Base-by-base conservation (phyloP, 768 basidiomycete species). In the Mycena indigotica region DNA sequence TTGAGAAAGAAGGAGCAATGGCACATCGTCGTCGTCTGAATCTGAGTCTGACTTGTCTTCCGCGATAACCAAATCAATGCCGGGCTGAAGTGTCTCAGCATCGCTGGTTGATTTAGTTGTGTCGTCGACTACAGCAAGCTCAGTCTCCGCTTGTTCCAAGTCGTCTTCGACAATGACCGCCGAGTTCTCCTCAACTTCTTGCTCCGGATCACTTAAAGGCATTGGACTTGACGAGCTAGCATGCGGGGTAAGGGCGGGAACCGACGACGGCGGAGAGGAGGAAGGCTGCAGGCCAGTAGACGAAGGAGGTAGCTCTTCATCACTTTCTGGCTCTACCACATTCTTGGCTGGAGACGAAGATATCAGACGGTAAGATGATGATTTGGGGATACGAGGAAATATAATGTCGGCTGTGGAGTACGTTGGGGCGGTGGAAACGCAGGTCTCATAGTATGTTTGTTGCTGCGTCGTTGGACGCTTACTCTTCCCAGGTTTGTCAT, bases 391-490 rank as follows among this genome's bases (percentile, higher is more conserved):
- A 1, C 88, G 87, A 50, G 89, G 89, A 69, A 91, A 91, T 29
- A 91, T 83, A 28, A 89, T 77, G 28, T 88, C 89, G 6, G 85
- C 78, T 4, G 86, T 79, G 4, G 79, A 50, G 19, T 67, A 73
- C 12, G 66, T 66, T 52, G 81, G 80, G 16, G 77, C 75, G 56
- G 78, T 76, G 12, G 75, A 66, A 41, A 81, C 56, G 56, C 84
- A 85, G 35, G 78, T 82, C 50, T 84, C 83, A 66, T 89, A 89
- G 68, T 91, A 91, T 0, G 88, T 84, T 64, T 91, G 89, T 61
- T 88, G 87, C 57, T 89, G 85, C 19, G 80, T 75, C 12, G 83
- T 84, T 8, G 84, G 79, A 10, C 81, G 80, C 1, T 73, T 75
- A 15, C 80, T 74, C 28, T 82, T 21, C 13, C n/a, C 41, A 24